A percentile compares a stretch with the other conserved stretches of the same genome.
phyloP scores from a whole-genome alignment of 2,329 filamentous ascomycete genomes.

The Neofusicoccum kwambonambiense region DNA sequence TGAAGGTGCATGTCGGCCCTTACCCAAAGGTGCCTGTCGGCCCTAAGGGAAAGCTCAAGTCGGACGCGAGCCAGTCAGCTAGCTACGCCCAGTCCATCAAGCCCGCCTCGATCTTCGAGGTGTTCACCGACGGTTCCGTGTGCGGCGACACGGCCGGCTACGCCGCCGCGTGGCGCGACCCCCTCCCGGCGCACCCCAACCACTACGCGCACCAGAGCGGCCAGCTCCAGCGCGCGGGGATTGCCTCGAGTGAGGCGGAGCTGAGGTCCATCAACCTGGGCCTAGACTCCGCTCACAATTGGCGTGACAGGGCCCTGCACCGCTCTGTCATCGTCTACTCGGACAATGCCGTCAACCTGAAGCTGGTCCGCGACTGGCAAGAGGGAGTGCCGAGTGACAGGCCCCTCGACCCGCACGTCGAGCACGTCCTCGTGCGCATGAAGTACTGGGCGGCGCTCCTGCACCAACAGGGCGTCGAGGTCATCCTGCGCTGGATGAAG shows the following conservation, averaged over 20 bases:
- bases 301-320: not conserved
- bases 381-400: not conserved
- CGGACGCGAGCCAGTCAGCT: not conserved
- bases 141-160: not conserved
- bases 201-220: too few species aligned
- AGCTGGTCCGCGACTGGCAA: not conserved
- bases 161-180: not conserved
- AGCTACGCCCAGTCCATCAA: not conserved
- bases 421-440: not conserved
- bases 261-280: not conserved
- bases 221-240: too few species aligned
- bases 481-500: not conserved
- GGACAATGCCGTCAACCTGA: not conserved
- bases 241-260: not conserved
- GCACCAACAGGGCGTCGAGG: not conserved
- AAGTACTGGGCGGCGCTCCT: not conserved
- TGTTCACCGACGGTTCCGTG: not conserved
- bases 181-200: not conserved
- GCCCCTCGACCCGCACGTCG: not conserved
- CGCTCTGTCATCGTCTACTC: not conserved
- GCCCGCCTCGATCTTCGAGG: not conserved
- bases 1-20: not conserved
- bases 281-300: not conserved
- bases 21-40: too few species aligned
- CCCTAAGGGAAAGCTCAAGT: too few species aligned